Evolutionary conservation across 345 rosid genomes (phyloP).

Genomic region (Hypericum androsaemum): DNA sequence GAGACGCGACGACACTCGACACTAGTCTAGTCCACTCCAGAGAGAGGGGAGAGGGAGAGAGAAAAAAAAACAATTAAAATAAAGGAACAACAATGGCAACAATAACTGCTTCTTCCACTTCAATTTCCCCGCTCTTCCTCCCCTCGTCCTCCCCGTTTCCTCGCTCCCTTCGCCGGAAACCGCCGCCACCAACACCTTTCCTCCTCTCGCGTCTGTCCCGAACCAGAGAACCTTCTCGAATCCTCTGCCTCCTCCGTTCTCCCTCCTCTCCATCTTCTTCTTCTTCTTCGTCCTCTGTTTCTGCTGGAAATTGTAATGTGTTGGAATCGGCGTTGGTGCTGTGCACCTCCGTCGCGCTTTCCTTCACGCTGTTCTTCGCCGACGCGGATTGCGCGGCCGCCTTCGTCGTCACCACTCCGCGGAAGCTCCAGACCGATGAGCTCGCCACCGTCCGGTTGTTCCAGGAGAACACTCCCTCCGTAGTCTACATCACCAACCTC

Average conservation of each 20-base stretch:
- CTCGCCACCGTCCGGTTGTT: slow-evolving; percentile 88
- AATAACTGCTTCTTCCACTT: slow-evolving; percentile 28
- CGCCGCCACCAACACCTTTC: not conserved
- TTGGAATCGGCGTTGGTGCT: slow-evolving; percentile 41
- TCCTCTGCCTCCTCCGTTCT: not conserved
- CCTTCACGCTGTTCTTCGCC: slow-evolving; percentile 42
- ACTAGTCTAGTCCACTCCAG: too few relatives aligned
- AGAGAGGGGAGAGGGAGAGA: too few relatives aligned
- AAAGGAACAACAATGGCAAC: slow-evolving; percentile 14
- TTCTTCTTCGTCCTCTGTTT: slow-evolving; percentile 16
- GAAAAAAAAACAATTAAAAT: too few relatives aligned
- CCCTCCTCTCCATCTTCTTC: not conserved
- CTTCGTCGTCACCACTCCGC: slow-evolving; percentile 54
- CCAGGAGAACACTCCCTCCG: slow-evolving; percentile 93
- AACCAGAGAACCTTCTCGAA: not conserved
- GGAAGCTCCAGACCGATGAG: slow-evolving; percentile 74
- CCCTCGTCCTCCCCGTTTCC: slow-evolving; percentile 23
- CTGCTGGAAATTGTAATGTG: too few relatives aligned
- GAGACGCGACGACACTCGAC: too few relatives aligned
- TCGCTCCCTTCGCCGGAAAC: slow-evolving; percentile 30
- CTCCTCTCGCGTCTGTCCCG: not conserved
- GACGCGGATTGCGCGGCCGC: slow-evolving; percentile 58
- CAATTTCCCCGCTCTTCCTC: slow-evolving; percentile 45
- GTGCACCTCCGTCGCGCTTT: slow-evolving; percentile 61
- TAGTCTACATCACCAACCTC: slow-evolving; percentile 87